phyloP scores from a whole-genome alignment of 169 alveolate species.

The Cryptosporidium canis region DNA sequence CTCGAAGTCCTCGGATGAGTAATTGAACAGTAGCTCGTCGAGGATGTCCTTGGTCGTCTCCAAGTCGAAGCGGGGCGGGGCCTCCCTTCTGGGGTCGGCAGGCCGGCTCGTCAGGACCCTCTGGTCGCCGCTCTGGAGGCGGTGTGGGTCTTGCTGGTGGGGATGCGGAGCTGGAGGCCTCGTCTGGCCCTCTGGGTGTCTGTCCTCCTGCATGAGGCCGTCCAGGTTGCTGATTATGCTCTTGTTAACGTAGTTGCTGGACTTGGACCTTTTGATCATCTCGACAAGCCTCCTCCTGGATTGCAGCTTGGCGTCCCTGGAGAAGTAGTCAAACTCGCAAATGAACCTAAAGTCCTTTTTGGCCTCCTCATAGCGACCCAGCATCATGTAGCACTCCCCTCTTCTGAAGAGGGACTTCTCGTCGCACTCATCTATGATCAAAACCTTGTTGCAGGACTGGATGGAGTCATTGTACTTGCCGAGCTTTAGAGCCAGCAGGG shows the following conservation, averaged over 20 bases:
- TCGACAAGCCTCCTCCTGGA: slow-evolving; percentile 41
- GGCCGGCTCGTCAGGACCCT: background rate
- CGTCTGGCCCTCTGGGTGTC: background rate
- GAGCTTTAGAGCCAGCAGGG: slow-evolving; percentile 33
- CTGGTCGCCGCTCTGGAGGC: too few species aligned
- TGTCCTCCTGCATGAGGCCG: slow-evolving; percentile 17
- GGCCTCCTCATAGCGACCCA: slow-evolving; percentile 57
- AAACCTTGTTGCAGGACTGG: slow-evolving; percentile 43
- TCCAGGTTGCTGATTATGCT: slow-evolving; percentile 12
- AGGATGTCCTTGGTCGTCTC: slow-evolving; percentile 55
- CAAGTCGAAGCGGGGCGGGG: slow-evolving; percentile 27
- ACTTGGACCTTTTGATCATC: slow-evolving; percentile 21
- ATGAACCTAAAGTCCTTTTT: slow-evolving; percentile 58
- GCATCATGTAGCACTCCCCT: slow-evolving; percentile 67
- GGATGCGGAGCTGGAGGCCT: background rate
- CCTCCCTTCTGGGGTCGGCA: background rate
- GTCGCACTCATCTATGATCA: slow-evolving; percentile 60
- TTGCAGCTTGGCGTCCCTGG: slow-evolving; percentile 24
- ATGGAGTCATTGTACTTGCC: slow-evolving; percentile 67
- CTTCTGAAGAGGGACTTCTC: slow-evolving; percentile 54
- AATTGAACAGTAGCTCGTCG: slow-evolving; percentile 7
- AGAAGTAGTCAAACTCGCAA: slow-evolving; percentile 51
- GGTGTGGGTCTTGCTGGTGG: too few species aligned
- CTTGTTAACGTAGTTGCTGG: background rate
- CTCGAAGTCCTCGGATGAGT: slow-evolving; percentile 55